Conservation (phyloP, 1,284 basidiomycete species). For the Polyporus tsugae region DNA sequence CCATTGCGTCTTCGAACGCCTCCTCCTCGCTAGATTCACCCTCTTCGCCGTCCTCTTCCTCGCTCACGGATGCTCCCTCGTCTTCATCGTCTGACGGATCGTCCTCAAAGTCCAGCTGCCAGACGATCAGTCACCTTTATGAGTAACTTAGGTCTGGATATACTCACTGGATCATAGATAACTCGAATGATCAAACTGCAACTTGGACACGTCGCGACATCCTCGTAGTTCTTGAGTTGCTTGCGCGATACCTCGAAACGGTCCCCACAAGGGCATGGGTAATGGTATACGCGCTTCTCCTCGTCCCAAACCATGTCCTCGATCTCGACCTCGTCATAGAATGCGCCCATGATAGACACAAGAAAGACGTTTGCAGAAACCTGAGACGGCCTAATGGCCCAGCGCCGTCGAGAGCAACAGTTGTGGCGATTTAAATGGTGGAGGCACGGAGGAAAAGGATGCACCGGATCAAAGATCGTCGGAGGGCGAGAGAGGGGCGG, state of each 20-base stretch:
- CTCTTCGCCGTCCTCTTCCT: constrained; percentile 48
- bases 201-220: constrained; percentile 97
- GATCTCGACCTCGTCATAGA: constrained; percentile 94
- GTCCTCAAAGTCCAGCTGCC: constrained; percentile 78
- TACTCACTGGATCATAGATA: constrained; percentile 92
- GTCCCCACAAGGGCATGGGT: constrained; percentile 98
- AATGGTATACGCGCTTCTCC: constrained; percentile 87
- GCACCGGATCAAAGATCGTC: not conserved
- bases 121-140: constrained; percentile 7
- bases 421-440: constrained; percentile 9
- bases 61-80: constrained; percentile 40
- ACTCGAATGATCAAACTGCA: constrained; percentile 95
- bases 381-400: constrained; percentile 3
- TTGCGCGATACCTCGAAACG: constrained; percentile 94
- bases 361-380: not conserved
- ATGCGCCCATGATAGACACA: constrained; percentile 68
- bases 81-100: constrained; percentile 60
- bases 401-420: constrained; percentile 9
- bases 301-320: constrained; percentile 96
- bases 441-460: not conserved
- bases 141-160: not conserved
- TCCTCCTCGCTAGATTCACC: constrained; percentile 51
- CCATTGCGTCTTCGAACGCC: constrained; percentile 69
- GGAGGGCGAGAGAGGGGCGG: not conserved
- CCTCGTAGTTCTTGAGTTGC: constrained; percentile 92